Base-by-base conservation (phyloP, 176 grass and related monocot species). In the Microstegium vimineum region DNA sequence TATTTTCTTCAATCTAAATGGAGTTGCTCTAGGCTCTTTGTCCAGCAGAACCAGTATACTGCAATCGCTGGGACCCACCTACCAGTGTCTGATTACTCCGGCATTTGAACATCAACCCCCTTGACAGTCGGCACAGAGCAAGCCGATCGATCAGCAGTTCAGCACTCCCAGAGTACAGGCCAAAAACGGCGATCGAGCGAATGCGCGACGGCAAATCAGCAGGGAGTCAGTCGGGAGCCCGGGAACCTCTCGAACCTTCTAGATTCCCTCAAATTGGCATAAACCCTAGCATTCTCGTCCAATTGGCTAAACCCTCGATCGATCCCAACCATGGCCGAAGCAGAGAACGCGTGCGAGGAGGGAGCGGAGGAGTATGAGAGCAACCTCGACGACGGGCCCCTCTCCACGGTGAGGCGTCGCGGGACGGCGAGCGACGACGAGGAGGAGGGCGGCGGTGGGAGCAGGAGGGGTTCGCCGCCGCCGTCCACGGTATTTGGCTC, bases 381-480 rank as follows among this genome's bases (percentile, higher is more conserved):
- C 75, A 85, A 90, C 80, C 85, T 75, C 56, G 91, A 97, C 51
- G 89, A 94, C 68, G 38, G 73, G 75, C 85, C 82, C 27, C 82
- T 92, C 8, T 87, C 83, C 20, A 41, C 73, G 78, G 65, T 86
- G 85, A 92, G 87, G 79, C 94, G 87, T 60, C 79, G 89, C 63
- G 73, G 76, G 66, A 72, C 71, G 18, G 87, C 89, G 10, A 94
- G 89, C 89, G 94, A 97, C 76, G 89, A 94, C 9, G 89, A 93
- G 9, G 88, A 91, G 14, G 84, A 38, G 6, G 78, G 54, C 11
- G 41, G 30, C 22, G 65, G 73, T 9, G 70, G 68, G 26, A 71
- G 79, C 52, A 32, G 72, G 66, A 69, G n/a, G 5, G 65, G 45
- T 71, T 52, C 69, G 27, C 15, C 46, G 63, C 83, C 72, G 73